These are phyloP conservation scores for Abelmoschus esculentus DNA, from an alignment of 345 rosid species.

Conservation along the genomic window DNA sequence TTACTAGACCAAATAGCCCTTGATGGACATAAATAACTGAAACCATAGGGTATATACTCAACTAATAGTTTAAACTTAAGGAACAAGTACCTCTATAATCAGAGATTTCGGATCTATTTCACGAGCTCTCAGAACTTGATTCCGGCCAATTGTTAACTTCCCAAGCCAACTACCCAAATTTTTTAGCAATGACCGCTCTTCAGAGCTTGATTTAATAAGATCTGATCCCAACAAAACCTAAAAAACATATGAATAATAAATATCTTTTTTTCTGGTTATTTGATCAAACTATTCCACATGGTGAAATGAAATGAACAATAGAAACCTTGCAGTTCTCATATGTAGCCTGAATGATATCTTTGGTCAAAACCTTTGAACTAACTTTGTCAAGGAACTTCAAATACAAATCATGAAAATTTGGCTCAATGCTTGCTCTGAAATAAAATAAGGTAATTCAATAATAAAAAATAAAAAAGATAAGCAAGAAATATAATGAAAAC, in stretches of 20 bases:
- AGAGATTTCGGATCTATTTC: conserved; percentile 96
- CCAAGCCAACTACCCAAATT: conserved; percentile 99
- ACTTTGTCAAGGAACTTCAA: conserved; percentile 91
- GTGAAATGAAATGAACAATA: neutral
- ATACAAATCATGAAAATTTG: conserved; percentile 91
- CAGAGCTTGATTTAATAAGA: conserved; percentile 94
- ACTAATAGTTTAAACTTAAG: neutral
- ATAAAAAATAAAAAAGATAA: neutral
- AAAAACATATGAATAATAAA: conserved; percentile 7
- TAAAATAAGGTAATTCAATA: conserved; percentile 4
- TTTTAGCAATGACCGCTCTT: conserved; percentile 91
- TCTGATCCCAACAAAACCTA: conserved; percentile 97
- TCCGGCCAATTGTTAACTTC: conserved; percentile 92
- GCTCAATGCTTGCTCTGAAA: conserved; percentile 95
- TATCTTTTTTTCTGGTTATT: neutral
- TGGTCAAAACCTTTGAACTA: conserved; percentile 63
- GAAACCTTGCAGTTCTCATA: conserved; percentile 97
- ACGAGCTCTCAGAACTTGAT: conserved; percentile 86
- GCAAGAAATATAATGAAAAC: neutral
- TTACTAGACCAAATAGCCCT: neutral
- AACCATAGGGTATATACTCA: neutral
- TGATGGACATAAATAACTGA: neutral
- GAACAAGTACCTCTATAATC: conserved; percentile 71
- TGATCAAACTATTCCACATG: neutral
- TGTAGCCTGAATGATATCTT: conserved; percentile 81